phyloP scores from a whole-genome alignment of 208 protist species.

The Leishmania tropica region DNA sequence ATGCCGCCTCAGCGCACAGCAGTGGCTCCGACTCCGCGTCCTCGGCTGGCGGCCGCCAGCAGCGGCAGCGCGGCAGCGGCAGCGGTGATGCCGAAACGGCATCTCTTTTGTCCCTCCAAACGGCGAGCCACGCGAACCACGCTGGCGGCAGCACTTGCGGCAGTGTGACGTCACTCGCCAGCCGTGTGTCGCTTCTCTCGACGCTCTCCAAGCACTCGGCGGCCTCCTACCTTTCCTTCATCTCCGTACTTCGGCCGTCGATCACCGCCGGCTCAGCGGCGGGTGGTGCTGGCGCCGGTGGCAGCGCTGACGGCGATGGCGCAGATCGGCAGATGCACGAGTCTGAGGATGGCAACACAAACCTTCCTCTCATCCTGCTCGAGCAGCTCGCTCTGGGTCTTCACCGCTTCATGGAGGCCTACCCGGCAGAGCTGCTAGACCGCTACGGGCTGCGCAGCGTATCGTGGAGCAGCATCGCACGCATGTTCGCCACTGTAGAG shows the following conservation, averaged over 20 bases:
- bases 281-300: slow-evolving; percentile 7
- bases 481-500: slow-evolving; percentile 65
- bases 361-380: slow-evolving; percentile 86
- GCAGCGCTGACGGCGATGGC: not conserved
- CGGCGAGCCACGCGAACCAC: slow-evolving; percentile 12
- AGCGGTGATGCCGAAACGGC: slow-evolving; percentile 4
- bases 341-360: slow-evolving; percentile 87
- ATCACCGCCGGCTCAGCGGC: slow-evolving; percentile 1
- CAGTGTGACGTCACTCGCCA: slow-evolving; percentile 54
- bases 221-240: slow-evolving; percentile 76
- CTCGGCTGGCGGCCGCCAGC: not conserved
- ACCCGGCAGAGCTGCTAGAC: slow-evolving; percentile 44
- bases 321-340: slow-evolving; percentile 57
- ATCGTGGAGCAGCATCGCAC: slow-evolving; percentile 68
- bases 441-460: slow-evolving; percentile 58
- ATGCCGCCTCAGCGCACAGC: slow-evolving; percentile 1
- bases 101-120: slow-evolving; percentile 29
- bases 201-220: slow-evolving; percentile 73
- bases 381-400: slow-evolving; percentile 78
- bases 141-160: slow-evolving; percentile 11
- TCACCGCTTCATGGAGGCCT: slow-evolving; percentile 56
- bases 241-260: slow-evolving; percentile 76
- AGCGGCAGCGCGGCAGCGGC: not conserved
- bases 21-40: not conserved
- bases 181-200: slow-evolving; percentile 82